A percentile compares a stretch with the other conserved stretches of the same genome.
phyloP scores from a whole-genome alignment of 257 asterid genomes.

The Linderniella brevidens region DNA sequence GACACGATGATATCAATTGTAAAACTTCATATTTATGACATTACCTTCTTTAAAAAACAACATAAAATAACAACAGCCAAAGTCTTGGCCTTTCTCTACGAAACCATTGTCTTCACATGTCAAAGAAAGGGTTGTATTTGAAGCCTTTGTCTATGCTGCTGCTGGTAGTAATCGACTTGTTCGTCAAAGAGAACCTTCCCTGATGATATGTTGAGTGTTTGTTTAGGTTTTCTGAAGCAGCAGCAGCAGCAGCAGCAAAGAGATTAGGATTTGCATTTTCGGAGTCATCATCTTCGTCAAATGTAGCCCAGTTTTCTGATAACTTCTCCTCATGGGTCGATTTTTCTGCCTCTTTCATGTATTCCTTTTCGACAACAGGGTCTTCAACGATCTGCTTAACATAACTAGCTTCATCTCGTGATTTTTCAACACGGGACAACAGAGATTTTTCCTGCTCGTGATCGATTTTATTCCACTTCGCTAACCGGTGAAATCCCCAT shows the following conservation, averaged over 20 bases:
- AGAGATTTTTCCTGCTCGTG: conserved; percentile 57
- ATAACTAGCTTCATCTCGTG: conserved; percentile 16
- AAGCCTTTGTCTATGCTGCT: conserved; percentile 58
- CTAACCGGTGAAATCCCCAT: conserved; percentile 73
- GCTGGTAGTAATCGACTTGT: conserved; percentile 15
- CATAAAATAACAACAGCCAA: not conserved
- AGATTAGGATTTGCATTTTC: conserved; percentile 65
- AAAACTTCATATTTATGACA: too few relatives aligned
- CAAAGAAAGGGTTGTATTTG: conserved; percentile 63
- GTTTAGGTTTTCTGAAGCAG: too few relatives aligned
- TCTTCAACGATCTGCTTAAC: too few relatives aligned
- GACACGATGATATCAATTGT: too few relatives aligned
- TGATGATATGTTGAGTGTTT: conserved; percentile 4
- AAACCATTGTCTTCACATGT: conserved; percentile 15
- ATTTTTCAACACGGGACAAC: conserved; percentile 39
- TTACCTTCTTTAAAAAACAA: too few relatives aligned
- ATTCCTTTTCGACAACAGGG: too few relatives aligned
- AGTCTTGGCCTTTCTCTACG: conserved; percentile 14
- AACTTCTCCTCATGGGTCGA: conserved; percentile 3
- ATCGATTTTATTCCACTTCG: conserved; percentile 64
- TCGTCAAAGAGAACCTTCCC: conserved; percentile 17
- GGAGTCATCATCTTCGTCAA: conserved; percentile 24
- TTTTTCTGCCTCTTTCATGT: conserved; percentile 22
- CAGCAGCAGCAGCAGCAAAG: conserved; percentile 23
- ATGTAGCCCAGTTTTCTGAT: conserved; percentile 27